phyloP scores from a whole-genome alignment of 2,329 filamentous ascomycete species.

The Neofusicoccum cordaticola region DNA sequence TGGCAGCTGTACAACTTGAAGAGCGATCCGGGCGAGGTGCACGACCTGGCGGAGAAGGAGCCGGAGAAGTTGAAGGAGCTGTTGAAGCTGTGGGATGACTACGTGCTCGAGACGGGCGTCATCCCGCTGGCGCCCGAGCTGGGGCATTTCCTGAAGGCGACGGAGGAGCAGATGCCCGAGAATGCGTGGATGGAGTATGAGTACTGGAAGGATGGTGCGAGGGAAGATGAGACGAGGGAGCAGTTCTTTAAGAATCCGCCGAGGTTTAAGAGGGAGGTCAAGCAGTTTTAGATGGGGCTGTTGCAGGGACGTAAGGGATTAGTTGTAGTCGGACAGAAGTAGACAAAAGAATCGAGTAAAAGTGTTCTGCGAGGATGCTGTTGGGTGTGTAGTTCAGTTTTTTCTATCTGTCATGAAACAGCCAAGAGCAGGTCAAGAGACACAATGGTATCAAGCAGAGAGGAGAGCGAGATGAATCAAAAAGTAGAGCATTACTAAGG shows the following conservation, averaged over 20 bases:
- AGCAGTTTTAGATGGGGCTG: slow-evolving; percentile 3
- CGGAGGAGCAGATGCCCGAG: slow-evolving; percentile 64
- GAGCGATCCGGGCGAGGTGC: slow-evolving; percentile 52
- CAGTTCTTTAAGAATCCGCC: slow-evolving; percentile 32
- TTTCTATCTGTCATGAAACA: too few relatives aligned
- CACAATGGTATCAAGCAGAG: too few relatives aligned
- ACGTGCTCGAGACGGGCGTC: slow-evolving; percentile 59
- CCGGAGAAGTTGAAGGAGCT: slow-evolving; percentile 48
- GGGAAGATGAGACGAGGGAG: slow-evolving; percentile 33
- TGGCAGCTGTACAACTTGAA: slow-evolving; percentile 59
- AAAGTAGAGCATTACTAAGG: too few relatives aligned
- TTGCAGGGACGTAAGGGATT: not conserved
- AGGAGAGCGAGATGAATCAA: too few relatives aligned
- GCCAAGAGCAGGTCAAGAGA: too few relatives aligned
- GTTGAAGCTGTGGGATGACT: slow-evolving; percentile 56
- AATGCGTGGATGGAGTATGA: slow-evolving; percentile 66
- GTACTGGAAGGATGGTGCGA: slow-evolving; percentile 58
- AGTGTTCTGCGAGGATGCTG: too few relatives aligned
- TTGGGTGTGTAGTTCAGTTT: too few relatives aligned
- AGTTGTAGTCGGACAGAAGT: too few relatives aligned
- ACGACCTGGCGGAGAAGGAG: slow-evolving; percentile 42
- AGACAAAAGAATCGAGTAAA: too few relatives aligned
- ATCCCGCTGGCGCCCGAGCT: slow-evolving; percentile 59
- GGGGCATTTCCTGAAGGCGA: slow-evolving; percentile 58
- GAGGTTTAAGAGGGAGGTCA: slow-evolving; percentile 28